Conservation (phyloP, 352 stramenopile genomes). For the Globisporangium cederbergense region DNA sequence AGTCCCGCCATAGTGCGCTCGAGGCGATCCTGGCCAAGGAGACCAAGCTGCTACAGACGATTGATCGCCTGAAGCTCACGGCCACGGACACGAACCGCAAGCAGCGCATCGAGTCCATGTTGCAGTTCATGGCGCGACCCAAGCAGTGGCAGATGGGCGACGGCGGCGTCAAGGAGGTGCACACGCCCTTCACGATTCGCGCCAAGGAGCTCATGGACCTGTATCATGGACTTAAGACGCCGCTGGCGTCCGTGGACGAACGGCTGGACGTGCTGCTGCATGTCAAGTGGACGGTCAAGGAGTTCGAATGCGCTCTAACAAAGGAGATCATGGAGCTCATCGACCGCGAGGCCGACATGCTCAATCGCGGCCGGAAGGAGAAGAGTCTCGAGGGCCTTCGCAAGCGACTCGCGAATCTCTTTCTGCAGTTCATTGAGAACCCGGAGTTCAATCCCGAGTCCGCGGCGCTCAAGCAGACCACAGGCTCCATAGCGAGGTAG, state of each 20-base stretch:
- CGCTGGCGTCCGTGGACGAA: constrained; percentile 72
- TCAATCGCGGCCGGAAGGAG: constrained; percentile 81
- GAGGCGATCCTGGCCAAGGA: constrained; percentile 74
- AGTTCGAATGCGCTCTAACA: constrained; percentile 90
- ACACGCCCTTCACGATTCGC: constrained; percentile 87
- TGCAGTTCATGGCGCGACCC: constrained; percentile 85
- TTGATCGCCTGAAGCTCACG: constrained; percentile 86
- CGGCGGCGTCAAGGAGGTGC: constrained; percentile 83
- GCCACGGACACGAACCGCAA: constrained; percentile 76
- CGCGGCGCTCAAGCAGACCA: constrained; percentile 40
- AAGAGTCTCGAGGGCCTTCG: constrained; percentile 82
- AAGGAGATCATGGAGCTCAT: constrained; percentile 90
- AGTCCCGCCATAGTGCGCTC: constrained; percentile 39
- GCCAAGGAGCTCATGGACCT: constrained; percentile 89
- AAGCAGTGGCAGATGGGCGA: constrained; percentile 93
- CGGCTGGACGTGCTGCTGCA: constrained; percentile 89
- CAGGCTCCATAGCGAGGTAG: constrained; percentile 4
- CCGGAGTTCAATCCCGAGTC: constrained; percentile 93
- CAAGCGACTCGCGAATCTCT: constrained; percentile 84
- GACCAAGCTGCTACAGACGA: constrained; percentile 84
- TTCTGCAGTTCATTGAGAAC: constrained; percentile 92
- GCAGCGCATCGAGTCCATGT: constrained; percentile 84
- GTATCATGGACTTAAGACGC: constrained; percentile 70
- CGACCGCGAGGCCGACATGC: constrained; percentile 91
- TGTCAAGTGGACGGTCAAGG: constrained; percentile 91